phyloP scores from a whole-genome alignment of 202 grass and related monocot genomes.

The Elaeis oleifera region DNA sequence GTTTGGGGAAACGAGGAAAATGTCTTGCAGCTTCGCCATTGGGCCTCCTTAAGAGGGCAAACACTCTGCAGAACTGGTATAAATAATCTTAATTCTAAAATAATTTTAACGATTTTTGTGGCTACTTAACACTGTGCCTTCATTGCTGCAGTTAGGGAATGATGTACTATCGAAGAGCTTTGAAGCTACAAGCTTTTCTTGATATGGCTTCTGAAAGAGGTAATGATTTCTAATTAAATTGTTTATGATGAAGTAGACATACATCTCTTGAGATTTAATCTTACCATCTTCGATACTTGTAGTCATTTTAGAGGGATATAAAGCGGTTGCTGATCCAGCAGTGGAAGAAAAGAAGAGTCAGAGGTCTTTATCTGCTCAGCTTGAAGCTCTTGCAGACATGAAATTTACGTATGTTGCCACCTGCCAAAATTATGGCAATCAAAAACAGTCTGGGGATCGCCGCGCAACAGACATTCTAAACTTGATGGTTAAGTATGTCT shows the following conservation, averaged over 20 bases:
- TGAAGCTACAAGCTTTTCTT: constrained; percentile 95
- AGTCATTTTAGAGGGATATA: constrained; percentile 90
- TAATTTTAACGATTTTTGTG: no score
- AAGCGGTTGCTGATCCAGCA: constrained; percentile 43
- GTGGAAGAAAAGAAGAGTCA: constrained; percentile 70
- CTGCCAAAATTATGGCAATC: constrained; percentile 89
- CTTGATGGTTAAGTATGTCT: constrained; percentile 92
- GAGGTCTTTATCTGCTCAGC: constrained; percentile 59
- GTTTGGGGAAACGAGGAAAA: constrained; percentile 91
- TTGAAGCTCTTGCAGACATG: constrained; percentile 83
- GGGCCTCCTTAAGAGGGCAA: constrained; percentile 86
- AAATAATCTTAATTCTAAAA: no score
- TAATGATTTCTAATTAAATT: constrained; percentile 19
- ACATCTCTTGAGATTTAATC: neutral
- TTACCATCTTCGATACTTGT: constrained; percentile 12
- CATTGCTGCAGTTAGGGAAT: constrained; percentile 63
- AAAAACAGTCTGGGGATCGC: constrained; percentile 89
- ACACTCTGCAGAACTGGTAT: constrained; percentile 88
- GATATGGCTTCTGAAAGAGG: constrained; percentile 95
- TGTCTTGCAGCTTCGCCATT: constrained; percentile 82
- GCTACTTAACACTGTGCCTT: neutral
- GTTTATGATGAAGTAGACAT: constrained; percentile 7
- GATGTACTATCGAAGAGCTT: constrained; percentile 91
- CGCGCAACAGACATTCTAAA: constrained; percentile 96
- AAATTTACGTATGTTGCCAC: constrained; percentile 90